Conservation (phyloP, 768 basidiomycete species). For the Cyathus striatus region DNA sequence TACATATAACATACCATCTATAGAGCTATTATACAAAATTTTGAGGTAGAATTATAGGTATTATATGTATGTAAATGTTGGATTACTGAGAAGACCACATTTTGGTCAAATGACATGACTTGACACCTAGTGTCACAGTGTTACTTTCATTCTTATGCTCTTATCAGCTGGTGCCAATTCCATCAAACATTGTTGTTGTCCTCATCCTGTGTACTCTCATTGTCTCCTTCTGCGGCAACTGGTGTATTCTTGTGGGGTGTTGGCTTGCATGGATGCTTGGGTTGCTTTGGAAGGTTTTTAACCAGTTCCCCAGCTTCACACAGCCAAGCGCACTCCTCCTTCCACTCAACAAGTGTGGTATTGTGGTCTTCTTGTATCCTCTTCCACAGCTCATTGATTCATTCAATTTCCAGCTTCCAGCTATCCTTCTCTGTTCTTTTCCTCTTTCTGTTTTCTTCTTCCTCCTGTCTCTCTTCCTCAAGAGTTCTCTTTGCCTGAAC, state of each 20-base stretch:
- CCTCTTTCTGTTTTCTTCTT: conserved; percentile 4
- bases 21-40: too few relatives aligned
- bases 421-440: neutral
- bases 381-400: conserved; percentile 3
- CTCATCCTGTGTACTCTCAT: too few relatives aligned
- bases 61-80: too few relatives aligned
- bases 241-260: neutral
- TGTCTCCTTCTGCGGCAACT: too few relatives aligned
- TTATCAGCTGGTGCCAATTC: too few relatives aligned
- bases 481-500: conserved; percentile 1
- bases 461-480: conserved; percentile 2
- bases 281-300: conserved; percentile 5
- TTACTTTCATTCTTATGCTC: too few relatives aligned
- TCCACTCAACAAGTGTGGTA: neutral
- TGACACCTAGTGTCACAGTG: too few relatives aligned
- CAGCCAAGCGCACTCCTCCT: neutral
- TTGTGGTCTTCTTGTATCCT: neutral
- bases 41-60: too few relatives aligned
- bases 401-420: conserved; percentile 3
- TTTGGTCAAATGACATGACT: too few relatives aligned
- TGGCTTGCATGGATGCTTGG: too few relatives aligned
- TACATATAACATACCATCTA: too few relatives aligned
- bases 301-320: neutral
- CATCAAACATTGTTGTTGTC: neutral
- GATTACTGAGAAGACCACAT: too few relatives aligned